Evolutionary conservation across 192 early-diverging fungal species (phyloP), one percentile per base, ranked within the genome.

Genomic region (Rhizoclosmatium sp.): DNA sequence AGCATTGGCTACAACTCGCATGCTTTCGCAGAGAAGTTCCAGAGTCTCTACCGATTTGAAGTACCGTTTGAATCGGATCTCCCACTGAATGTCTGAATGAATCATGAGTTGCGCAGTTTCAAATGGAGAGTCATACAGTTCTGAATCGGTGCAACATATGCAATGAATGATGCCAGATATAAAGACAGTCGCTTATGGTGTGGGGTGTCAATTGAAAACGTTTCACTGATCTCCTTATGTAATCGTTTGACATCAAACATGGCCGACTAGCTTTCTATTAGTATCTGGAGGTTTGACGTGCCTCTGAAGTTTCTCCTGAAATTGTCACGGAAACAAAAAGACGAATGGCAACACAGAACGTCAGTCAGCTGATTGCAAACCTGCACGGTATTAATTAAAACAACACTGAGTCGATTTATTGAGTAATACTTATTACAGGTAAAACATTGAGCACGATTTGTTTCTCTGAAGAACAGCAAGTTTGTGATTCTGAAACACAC

Each of bases 61-160:
- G n/a, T 75, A 42, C 31, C 71, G 61, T 39, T 69, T 51, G 60
- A 81, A 83, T 47, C 73, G 2, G 16, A 71, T 3, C 41, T 83
- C 82, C 54, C 71, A 76, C 58, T 69, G 16, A n/a, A 80, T 54
- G 51, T 54, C 51, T 54, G 5, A 16, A 16, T 54, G 51, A 16
- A 7, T 54, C 51, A 7, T 12, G 51, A 16, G 51, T 31, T 31
- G 31, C 31, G 31, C 31, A 31, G 87, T 65, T 82, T 85, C 9
- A 85, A 84, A 2, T 81, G 41, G 44, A 7, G 0, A n/a, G 16
- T 23, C 56, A 59, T 3, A 75, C 72, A 75, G 45, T 62, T 75
- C 40, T 75, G 39, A 31, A 75, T 75, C 42, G 72, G 72, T 21
- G 72, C 59, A 4, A 75, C 12, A 44, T 62, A 75, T 44, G 72